Percentiles rank a stretch among this genome's conserved stretches.
Conservation (phyloP, 2,329 filamentous ascomycete species). For the Malbranchea zuffiana region DNA sequence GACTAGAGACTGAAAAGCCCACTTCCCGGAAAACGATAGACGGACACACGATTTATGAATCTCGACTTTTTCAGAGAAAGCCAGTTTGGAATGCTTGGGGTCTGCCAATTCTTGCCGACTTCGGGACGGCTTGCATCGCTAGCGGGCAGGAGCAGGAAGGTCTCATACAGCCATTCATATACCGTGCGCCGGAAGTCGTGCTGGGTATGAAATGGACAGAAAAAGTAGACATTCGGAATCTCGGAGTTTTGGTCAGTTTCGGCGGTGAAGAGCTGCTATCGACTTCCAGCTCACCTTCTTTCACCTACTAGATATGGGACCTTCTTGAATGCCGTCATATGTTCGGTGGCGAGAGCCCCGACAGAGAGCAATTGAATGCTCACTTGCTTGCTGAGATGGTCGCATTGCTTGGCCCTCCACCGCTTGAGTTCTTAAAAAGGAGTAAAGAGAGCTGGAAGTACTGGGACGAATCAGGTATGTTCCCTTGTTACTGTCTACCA, state of each 20-base stretch:
- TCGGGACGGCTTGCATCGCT: constrained; percentile 20
- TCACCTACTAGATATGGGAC: constrained; percentile 17
- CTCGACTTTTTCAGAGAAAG: constrained; percentile 17
- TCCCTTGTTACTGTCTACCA: neutral
- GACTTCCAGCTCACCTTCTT: constrained; percentile 12
- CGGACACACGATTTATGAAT: constrained; percentile 19
- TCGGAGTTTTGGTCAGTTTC: constrained; percentile 9
- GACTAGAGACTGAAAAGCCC: constrained; percentile 17
- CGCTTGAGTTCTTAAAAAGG: constrained; percentile 20
- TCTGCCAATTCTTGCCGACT: constrained; percentile 18
- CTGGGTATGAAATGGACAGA: constrained; percentile 21
- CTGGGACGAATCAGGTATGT: constrained; percentile 6
- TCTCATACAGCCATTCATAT: constrained; percentile 30
- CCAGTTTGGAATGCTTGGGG: constrained; percentile 3
- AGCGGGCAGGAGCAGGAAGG: constrained; percentile 27
- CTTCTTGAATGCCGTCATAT: constrained; percentile 18
- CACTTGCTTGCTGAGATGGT: constrained; percentile 21
- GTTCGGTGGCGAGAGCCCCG: constrained; percentile 17
- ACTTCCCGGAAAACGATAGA: constrained; percentile 16
- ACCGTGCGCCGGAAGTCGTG: constrained; percentile 23
- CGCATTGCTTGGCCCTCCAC: constrained; percentile 20
- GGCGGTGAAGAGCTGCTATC: constrained; percentile 3
- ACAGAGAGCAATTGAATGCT: constrained; percentile 17
- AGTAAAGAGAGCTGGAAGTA: constrained; percentile 14
- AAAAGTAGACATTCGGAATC: constrained; percentile 23